These are phyloP conservation scores for Naganishia vishniacii DNA, from an alignment of 768 basidiomycete species.

Conservation along the genomic window DNA sequence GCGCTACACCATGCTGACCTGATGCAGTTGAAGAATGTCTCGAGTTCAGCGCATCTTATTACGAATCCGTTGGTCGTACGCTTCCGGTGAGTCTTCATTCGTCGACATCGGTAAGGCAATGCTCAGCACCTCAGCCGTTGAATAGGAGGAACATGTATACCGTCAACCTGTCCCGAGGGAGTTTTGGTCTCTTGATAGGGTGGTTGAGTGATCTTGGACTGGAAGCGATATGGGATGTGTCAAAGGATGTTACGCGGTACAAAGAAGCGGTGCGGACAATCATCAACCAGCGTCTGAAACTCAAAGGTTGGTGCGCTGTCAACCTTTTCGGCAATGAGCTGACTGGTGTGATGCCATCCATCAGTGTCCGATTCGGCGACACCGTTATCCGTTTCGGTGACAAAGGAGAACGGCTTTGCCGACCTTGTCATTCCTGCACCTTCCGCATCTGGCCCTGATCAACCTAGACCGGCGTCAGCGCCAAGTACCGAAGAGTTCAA, in stretches of 20 bases:
- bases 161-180: constrained; percentile 82
- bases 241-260: constrained; percentile 73
- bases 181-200: constrained; percentile 85
- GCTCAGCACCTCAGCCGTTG: not conserved
- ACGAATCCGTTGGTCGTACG: constrained; percentile 75
- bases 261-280: constrained; percentile 86
- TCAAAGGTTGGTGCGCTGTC: constrained; percentile 20
- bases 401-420: constrained; percentile 13
- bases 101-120: too few relatives aligned
- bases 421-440: not conserved
- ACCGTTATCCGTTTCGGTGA: constrained; percentile 1
- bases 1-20: constrained; percentile 64
- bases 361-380: constrained; percentile 8
- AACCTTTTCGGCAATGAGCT: not conserved
- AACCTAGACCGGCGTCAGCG: not conserved
- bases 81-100: constrained; percentile 54
- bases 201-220: constrained; percentile 79
- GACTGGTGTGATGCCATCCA: not conserved
- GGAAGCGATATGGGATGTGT: constrained; percentile 75
- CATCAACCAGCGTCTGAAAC: constrained; percentile 50
- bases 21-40: constrained; percentile 71
- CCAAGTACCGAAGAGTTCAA: constrained; percentile 15
- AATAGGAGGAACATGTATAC: constrained; percentile 69
- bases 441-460: not conserved
- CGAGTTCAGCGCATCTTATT: constrained; percentile 75